These are phyloP conservation scores for Microthyrium microscopicum DNA, from an alignment of 2,329 filamentous ascomycete genomes.

Conservation along the genomic window DNA sequence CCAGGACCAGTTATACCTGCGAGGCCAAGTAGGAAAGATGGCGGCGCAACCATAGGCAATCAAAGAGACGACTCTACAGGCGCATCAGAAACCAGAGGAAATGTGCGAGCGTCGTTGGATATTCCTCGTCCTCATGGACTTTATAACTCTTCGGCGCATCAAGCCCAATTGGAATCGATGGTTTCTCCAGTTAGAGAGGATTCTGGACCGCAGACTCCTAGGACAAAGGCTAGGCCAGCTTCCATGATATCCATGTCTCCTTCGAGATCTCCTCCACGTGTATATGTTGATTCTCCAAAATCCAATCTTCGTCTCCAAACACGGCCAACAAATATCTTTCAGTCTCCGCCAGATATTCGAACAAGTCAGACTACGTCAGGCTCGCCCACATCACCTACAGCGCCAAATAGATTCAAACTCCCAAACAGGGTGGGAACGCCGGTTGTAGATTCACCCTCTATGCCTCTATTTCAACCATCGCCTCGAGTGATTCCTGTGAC, in stretches of 20 bases:
- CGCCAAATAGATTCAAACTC: conserved; percentile 18
- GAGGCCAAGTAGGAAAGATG: no score
- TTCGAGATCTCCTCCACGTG: conserved; percentile 42
- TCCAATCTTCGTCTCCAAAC: no score
- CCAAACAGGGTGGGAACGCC: conserved; percentile 26
- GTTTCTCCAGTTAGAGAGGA: no score
- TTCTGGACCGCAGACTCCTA: conserved; percentile 9
- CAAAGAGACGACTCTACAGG: not conserved
- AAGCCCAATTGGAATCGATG: no score
- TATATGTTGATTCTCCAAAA: conserved; percentile 51
- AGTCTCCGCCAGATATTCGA: no score
- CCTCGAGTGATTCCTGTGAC: conserved; percentile 12
- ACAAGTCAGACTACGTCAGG: conserved; percentile 10
- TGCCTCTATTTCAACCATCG: conserved; percentile 11
- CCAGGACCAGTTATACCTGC: no score
- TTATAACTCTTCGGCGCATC: not conserved
- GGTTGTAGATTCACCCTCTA: conserved; percentile 20
- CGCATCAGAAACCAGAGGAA: not conserved
- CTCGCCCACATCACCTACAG: conserved; percentile 12
- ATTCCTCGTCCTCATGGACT: conserved; percentile 19
- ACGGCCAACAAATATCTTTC: no score
- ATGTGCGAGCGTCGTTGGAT: conserved; percentile 27
- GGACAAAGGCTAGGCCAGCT: conserved; percentile 24
- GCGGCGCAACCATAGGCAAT: no score
- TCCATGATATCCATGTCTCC: conserved; percentile 33